These are phyloP conservation scores for Scedosporium dehoogii DNA, from an alignment of 2,329 filamentous ascomycete species.

Conservation along the genomic window DNA sequence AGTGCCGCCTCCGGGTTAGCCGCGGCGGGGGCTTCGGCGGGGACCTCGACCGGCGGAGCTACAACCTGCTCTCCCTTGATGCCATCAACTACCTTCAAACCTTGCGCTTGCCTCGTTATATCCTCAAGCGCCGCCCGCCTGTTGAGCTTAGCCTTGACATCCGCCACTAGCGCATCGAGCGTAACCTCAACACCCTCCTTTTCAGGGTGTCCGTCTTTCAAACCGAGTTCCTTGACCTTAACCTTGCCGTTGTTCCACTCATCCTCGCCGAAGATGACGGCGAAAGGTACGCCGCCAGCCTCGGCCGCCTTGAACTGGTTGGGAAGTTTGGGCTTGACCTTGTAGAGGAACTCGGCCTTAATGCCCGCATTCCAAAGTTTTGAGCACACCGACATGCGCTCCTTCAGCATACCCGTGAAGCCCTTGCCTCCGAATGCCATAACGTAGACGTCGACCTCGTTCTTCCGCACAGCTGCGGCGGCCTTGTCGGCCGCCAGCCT, in stretches of 20 bases:
- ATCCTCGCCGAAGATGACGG: conserved; percentile 83
- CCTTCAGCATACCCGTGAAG: conserved; percentile 67
- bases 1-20: not conserved
- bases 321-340: conserved; percentile 80
- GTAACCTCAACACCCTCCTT: conserved; percentile 77
- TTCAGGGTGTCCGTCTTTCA: conserved; percentile 74
- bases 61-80: conserved; percentile 23
- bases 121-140: conserved; percentile 33
- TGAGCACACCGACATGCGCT: conserved; percentile 73
- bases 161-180: conserved; percentile 49
- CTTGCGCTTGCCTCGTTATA: conserved; percentile 31
- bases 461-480: conserved; percentile 41
- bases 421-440: conserved; percentile 91
- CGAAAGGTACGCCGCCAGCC: conserved; percentile 67
- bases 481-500: conserved; percentile 54
- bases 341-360: conserved; percentile 85
- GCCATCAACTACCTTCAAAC: conserved; percentile 35
- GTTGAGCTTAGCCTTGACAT: conserved; percentile 42
- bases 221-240: conserved; percentile 69
- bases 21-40: too few species aligned
- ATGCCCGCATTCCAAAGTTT: conserved; percentile 79
- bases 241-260: conserved; percentile 77
- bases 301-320: conserved; percentile 91
- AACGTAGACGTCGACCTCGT: conserved; percentile 81
- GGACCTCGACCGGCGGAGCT: not conserved